Conservation (phyloP, 768 basidiomycete genomes). For the Mycena rosella region DNA sequence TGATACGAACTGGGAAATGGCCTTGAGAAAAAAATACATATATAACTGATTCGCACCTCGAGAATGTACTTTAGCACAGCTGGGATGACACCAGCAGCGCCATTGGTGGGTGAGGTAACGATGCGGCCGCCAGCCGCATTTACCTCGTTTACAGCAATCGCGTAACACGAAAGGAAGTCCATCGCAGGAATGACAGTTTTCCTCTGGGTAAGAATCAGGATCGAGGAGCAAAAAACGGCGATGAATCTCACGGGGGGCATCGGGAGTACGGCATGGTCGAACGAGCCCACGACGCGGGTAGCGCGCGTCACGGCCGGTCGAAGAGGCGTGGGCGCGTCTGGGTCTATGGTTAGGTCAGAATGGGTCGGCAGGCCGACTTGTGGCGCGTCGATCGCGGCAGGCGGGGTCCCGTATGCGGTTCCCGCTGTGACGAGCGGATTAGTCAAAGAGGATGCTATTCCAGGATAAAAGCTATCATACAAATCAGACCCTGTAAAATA, state of each 20-base stretch:
- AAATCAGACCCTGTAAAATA: slow-evolving; percentile 13
- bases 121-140: slow-evolving; percentile 95
- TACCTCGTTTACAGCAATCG: slow-evolving; percentile 95
- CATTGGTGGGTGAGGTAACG: slow-evolving; percentile 95
- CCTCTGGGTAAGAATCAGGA: slow-evolving; percentile 59
- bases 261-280: slow-evolving; percentile 84
- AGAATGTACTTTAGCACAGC: slow-evolving; percentile 91
- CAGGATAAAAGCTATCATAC: slow-evolving; percentile 60
- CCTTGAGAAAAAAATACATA: not conserved
- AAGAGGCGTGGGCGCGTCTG: slow-evolving; percentile 32
- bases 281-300: slow-evolving; percentile 74
- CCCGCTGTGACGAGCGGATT: slow-evolving; percentile 48
- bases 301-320: slow-evolving; percentile 42
- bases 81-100: slow-evolving; percentile 94
- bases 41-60: slow-evolving; percentile 62
- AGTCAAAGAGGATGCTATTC: slow-evolving; percentile 50
- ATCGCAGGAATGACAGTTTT: slow-evolving; percentile 92
- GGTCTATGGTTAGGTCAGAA: slow-evolving; percentile 30
- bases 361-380: slow-evolving; percentile 33
- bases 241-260: slow-evolving; percentile 78
- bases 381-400: slow-evolving; percentile 39
- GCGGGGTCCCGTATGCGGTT: slow-evolving; percentile 38
- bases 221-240: slow-evolving; percentile 5
- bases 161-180: slow-evolving; percentile 94
- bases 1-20: slow-evolving; percentile 75